Base-by-base conservation (phyloP, 2,329 filamentous ascomycete genomes). In the Ceratocystiopsis brevicomis region DNA sequence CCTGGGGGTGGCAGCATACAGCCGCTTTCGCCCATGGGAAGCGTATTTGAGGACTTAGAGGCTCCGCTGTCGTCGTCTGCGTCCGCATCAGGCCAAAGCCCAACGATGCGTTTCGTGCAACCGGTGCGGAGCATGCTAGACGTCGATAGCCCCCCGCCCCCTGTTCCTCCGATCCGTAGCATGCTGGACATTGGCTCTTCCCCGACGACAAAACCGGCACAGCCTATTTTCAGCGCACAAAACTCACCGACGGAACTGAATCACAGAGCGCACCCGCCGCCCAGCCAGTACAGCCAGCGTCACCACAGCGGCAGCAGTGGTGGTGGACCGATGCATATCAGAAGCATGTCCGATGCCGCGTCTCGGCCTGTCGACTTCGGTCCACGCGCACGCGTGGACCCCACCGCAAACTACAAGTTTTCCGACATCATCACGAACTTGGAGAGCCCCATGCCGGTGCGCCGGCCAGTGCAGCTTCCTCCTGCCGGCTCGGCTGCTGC, bases 51-150 rank as follows among this genome's bases (percentile, higher is more conserved):
- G 54, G 65, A 52, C 43, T 43, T 53, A 48, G 47, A 51, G 43
- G 47, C 48, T 34, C 49, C 54, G 33, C 42, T 48, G n/a, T 44
- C 46, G 17, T 40, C 47, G 3, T 37, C 40, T 11, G 10, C 42
- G 34, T 32, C 38, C 36, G 18, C 32, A 37, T 14, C 32, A 30
- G 8, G 36, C 19, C 19, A 21, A 11, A 30, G 25, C 25, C 25
- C 25, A 6, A 11, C 25, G 2, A 4, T 30, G 6, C 25, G 25
- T 10, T 30, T 30, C 10, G 25, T 30, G 25, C 25, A 30, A 30
- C 25, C 71, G 6, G 65, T 78, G 42, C 68, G 76, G 49, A 81
- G 75, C 59, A 76, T 81, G 73, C 65, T 80, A 45, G 73, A 78
- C 52, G 61, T 76, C 49, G 65, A 66, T 50, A 61, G 61, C 44